Base-by-base conservation (phyloP, 306 rosid genomes). In the Sicyos baderoa region DNA sequence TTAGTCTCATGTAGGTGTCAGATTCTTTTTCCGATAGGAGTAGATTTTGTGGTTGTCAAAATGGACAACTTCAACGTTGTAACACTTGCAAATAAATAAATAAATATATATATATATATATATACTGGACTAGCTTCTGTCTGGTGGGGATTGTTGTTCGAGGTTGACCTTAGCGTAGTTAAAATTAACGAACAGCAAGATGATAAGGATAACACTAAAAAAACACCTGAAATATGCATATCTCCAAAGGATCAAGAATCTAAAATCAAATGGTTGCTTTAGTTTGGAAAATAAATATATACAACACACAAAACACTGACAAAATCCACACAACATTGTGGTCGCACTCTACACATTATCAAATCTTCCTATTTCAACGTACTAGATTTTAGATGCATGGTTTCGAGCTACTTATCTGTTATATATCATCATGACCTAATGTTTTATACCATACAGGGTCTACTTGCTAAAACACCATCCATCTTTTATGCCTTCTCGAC, bases 241-340 rank as follows among this genome's bases (percentile, higher is more conserved):
- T 67, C 45, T 49, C 23, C 57, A 23, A 67, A 48, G 25, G 44
- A 25, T 48, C 4, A 67, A 49, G 15, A 67, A 48, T 67, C 57
- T 67, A 49, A 25, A 67, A 25, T 66, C 72, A 48, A 67, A 67
- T 67, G 72, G 72, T 23, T 49, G 72, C 45, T 25, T 67, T 48
- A 15, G 72, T 67, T 67, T 25, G 72, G 57, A 27, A 25, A 22
- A 49, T 14, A 67, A 47, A 67, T 67, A 67, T 67, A 25, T 67
- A 67, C 45, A 67, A 48, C 57, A 23, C 71, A 47, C 48, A 17
- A 67, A 47, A 67, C 56, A 67, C 72, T 66, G 49, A 25, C 72
- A 67, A 67, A 67, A 67, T 67, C 72, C 72, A 67, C 56, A 23
- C 0, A 66, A 66, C 56, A 45, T 40, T 21, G 71, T 48, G 72